Base-by-base conservation (phyloP, 139 green algal species). In the Coelastrella sp. region DNA sequence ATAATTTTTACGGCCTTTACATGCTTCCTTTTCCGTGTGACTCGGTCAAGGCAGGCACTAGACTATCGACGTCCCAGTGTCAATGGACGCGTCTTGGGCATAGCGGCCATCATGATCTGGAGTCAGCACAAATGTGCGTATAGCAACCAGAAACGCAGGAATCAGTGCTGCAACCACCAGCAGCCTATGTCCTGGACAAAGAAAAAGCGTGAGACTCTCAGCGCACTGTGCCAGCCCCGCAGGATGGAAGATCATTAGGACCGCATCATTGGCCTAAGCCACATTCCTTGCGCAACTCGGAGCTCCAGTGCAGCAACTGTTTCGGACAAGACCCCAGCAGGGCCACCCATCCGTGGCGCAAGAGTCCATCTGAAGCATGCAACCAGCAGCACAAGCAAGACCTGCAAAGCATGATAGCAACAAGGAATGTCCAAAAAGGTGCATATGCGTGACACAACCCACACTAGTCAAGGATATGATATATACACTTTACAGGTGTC, bases 381-480 rank as follows among this genome's bases (percentile, higher is more conserved):
- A 13, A 84, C 38, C 59, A 84, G 78, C 78, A 84, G 37, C 60
- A 66, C 78, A 38, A 84, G 38, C 60, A 84, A 50, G 60, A 82
- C 75, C 75, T 82, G 75, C 35, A 71, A 27, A 74, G 66, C 66
- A 74, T 51, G 34, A 64, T 21, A 64, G 53, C 5, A 34, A 21
- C 6, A 19, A 64, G 7, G 11, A 9, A 9, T 57, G 11, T 57
- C 11, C 45, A 1, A 9, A 57, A 9, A 57, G 45, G 11, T 57
- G 15, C 45, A 57, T 23, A 23, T 13, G 11, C 11, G 45, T 57
- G 45, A 57, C n/a, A 53, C 8, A 53, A 11, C 45, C 8, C 45
- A 53, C 11, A 53, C 45, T 21, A 8, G 11, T 53, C 8, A 21
- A 53, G 8, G 8, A 11, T 53, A 53, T 21, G 45, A 53, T 21